A percentile compares a stretch with the other conserved stretches of the same genome.
Conservation (phyloP, 345 rosid genomes). For the Pistacia integerrima region DNA sequence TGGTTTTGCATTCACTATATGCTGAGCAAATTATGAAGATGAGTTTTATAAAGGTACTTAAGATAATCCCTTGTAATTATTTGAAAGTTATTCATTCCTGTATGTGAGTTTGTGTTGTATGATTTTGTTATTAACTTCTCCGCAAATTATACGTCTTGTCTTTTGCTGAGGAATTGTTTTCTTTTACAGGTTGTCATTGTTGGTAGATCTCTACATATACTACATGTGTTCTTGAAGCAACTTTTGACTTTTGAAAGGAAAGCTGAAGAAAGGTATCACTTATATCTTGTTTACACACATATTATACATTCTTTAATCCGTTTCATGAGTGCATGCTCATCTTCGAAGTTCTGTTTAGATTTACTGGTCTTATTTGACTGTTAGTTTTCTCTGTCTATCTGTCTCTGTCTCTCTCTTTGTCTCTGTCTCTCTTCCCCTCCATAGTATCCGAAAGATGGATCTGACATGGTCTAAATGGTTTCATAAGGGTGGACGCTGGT, state of each 20-base stretch:
- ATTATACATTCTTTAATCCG: not conserved
- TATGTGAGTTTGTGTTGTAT: not conserved
- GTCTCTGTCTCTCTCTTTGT: too few relatives aligned
- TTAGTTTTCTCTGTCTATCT: not conserved
- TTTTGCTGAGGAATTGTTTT: constrained; percentile 12
- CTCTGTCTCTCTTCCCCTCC: too few relatives aligned
- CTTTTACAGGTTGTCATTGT: constrained; percentile 58
- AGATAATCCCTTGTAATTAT: too few relatives aligned
- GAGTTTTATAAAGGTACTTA: too few relatives aligned
- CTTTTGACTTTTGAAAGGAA: constrained; percentile 46
- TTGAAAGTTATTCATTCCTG: not conserved
- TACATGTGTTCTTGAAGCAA: constrained; percentile 64
- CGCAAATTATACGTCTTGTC: constrained; percentile 9
- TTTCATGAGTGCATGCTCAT: not conserved
- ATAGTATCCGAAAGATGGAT: too few relatives aligned
- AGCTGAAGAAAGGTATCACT: constrained; percentile 57
- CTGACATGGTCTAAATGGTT: too few relatives aligned
- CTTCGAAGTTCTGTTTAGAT: not conserved
- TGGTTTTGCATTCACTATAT: not conserved
- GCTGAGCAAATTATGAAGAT: not conserved
- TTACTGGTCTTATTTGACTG: not conserved
- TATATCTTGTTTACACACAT: not conserved
- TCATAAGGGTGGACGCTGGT: too few relatives aligned
- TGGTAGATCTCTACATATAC: constrained; percentile 56
- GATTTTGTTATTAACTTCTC: not conserved